Base-by-base conservation (phyloP, 345 rosid species). In the Brassica nigra region DNA sequence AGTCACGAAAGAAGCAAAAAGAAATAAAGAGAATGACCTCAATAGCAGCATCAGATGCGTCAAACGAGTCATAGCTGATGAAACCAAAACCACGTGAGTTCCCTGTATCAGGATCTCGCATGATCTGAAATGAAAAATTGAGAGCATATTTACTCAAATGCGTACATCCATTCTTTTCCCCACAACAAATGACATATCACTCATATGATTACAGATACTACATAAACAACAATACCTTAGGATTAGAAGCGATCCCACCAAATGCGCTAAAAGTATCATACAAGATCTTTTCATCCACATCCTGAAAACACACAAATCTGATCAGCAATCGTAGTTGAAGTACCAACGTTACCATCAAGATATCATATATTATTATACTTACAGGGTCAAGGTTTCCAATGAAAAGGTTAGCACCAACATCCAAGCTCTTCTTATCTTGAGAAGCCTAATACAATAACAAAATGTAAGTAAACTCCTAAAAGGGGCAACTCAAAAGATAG, bases 241-340 rank as follows among this genome's bases (percentile, higher is more conserved):
- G 98, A 81, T 96, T 96, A 64, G 97, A 71, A 81, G 92, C 99
- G 74, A 96, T 96, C 29, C 88, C 97, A 27, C 99, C 99, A 86
- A 96, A 93, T 15, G 99, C 99, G 66, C 98, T 92, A 78, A 96
- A 96, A 80, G 99, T 96, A 85, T 96, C 99, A 67, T 93, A 92
- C 52, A 96, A 81, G 57, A 93, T 93, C 80, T 96, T 96, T 81
- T 96, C 99, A 84, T 96, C 99, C 68, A 96, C 98, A 83, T 96
- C 98, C 99, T 96, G 88, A 79, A 83, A 78, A 42, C 44, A 39
- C 4, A 36, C 15, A 74, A 27, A 39, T 9, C 34, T 44, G 37
- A 16, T 79, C 18, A 82, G 75, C 58, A n/a, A 52, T n/a, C 5
- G 4, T 44, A 44, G 54, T 44, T 44, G 2, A 57, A 20, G 31